Base-by-base conservation (phyloP, 495 filamentous ascomycete species). In the Xylaria flabelliformis region DNA sequence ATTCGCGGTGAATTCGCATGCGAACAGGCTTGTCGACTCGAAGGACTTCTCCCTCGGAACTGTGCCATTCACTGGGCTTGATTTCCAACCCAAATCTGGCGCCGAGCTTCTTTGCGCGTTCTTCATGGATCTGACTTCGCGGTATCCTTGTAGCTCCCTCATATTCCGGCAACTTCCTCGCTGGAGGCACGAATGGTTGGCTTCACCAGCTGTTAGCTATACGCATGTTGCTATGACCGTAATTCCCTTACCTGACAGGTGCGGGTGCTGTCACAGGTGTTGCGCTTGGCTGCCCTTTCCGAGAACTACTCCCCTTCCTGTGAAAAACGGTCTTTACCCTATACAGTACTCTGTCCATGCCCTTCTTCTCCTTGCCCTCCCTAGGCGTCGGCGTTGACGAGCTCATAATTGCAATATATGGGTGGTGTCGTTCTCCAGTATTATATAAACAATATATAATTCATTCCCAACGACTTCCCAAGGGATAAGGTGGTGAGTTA, bases 1-100 rank as follows among this genome's bases (percentile, higher is more conserved):
- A 97, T 68, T 85, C 90, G 66, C 93, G 91, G 74, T 93, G 95
- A 46, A 97, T 91, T 42, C 95, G 89, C 92, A 98, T 97, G 73
- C 94, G 92, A 72, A 97, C 93, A 21, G 92, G 90, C 81, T 95
- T 97, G 79, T 95, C 90, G 21, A 97, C 90, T 34, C 95, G 92
- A 61, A 90, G 82, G 26, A 90, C 85, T 65, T 90, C 86, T 41
- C 84, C 82, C 70, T 88, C 86, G 71, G 81, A 79, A 58, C 84
- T 82, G 74, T 87, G 88, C 91, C 90, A 92, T 78, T 94, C 91
- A 71, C 85, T 88, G 15, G 90, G 86, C 74, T 92, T 89, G 46
- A 94, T 83, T 64, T 89, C 89, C 73, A 95, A 74, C 51, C 91
- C 91, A 73, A 94, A 94, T 74, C 91, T 91, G 73, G 91, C 89